These are phyloP conservation scores for Leccinum huronense DNA, from an alignment of 1,284 basidiomycete genomes.

Conservation along the genomic window DNA sequence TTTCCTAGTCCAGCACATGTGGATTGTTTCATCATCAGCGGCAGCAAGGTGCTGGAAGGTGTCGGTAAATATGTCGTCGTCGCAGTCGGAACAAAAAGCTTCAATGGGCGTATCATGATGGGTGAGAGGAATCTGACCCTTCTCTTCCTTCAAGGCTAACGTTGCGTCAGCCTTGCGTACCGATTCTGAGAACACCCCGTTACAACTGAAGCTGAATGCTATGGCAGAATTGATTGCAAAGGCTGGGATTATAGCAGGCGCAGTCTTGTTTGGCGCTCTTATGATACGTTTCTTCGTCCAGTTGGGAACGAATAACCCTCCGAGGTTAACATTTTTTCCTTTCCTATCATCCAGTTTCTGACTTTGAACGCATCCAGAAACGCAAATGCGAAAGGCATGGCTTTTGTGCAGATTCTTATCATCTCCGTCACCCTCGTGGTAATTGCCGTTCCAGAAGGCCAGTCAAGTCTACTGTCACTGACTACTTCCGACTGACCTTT, in stretches of 20 bases:
- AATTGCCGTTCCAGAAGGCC: conserved; percentile 94
- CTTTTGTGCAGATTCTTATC: conserved; percentile 92
- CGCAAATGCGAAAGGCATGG: conserved; percentile 82
- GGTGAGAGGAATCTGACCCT: conserved; percentile 47
- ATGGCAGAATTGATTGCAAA: conserved; percentile 96
- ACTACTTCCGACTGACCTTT: conserved; percentile 14
- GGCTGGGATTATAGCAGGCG: conserved; percentile 80
- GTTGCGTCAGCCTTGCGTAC: conserved; percentile 64
- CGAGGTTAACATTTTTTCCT: conserved; percentile 37
- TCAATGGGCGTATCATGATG: conserved; percentile 97
- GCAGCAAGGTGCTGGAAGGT: conserved; percentile 94
- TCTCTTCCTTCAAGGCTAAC: conserved; percentile 17
- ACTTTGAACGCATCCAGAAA: conserved; percentile 44
- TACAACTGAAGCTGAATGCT: conserved; percentile 91
- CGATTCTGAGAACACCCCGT: conserved; percentile 84
- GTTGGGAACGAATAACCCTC: conserved; percentile 59
- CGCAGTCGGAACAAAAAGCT: conserved; percentile 88
- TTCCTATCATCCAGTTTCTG: background rate
- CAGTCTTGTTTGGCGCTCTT: conserved; percentile 78
- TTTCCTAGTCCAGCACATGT: conserved; percentile 50
- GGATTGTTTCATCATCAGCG: conserved; percentile 93
- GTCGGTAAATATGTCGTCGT: conserved; percentile 92
- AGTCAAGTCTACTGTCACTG: conserved; percentile 14
- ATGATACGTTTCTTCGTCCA: conserved; percentile 96
- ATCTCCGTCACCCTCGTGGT: conserved; percentile 95